Evolutionary conservation across 2,329 filamentous ascomycete genomes (phyloP), one percentile per base, ranked within the genome.

Genomic region (Aureobasidium sp.): DNA sequence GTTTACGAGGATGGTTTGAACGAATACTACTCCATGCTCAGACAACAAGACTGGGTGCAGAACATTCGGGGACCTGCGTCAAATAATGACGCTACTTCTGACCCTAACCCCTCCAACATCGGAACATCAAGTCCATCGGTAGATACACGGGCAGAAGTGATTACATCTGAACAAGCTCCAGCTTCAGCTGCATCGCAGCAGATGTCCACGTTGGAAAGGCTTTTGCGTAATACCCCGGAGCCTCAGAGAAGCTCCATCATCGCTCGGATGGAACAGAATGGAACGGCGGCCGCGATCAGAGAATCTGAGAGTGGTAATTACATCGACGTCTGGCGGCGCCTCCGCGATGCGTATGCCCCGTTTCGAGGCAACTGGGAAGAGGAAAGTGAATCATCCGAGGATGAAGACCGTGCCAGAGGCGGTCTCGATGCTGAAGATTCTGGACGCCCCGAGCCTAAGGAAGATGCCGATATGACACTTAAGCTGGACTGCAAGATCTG

Each of bases 401-500:
- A 57, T 11, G 69, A 71, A 25, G 57, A 60, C 15, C 31, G 36
- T 41, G 36, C 27, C 34, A 65, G 61, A 65, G 70, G 57, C 52
- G 76, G 76, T 14, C 73, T 82, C 0, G 80, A 82, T 65, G 75
- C 75, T 47, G 72, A 75, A 63, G 74, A 77, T 6, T 72, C 76
- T 56, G 74, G 72, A 12, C 75, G 81, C 8, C 81, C 81, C 1
- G 70, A 76, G 20, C 76, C 80, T 0, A 76, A 78, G 65, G 74
- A 75, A 20, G 76, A 80, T 9, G 76, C 75, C 41, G 76, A 82
- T 48, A 75, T 83, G 76, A 79, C 71, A 5, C 71, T 80, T 42
- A 78, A 76, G 36, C 69, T 84, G 31, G 76, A 80, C 45, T 84
- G 81, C 65, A 77, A 80, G 64, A 75, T 82, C 20, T 84, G 81